Conservation (phyloP, 2,329 filamentous ascomycete species). For the Trichoderma sp. region DNA sequence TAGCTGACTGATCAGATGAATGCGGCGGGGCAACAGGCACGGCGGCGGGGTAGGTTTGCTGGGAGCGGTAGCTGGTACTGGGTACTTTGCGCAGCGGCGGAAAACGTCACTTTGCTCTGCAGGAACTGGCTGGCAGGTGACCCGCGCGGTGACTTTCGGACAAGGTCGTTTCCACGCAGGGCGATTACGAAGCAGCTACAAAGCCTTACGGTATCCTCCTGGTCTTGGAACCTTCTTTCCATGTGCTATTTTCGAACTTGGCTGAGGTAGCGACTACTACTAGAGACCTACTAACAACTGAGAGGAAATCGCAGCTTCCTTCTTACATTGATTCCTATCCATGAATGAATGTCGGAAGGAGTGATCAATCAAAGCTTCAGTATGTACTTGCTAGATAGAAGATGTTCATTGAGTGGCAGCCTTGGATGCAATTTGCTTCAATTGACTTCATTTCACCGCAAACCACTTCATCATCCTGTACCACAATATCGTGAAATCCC, state of each 20-base stretch:
- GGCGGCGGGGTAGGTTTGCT: background rate
- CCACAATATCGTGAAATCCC: background rate
- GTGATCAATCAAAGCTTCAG: background rate
- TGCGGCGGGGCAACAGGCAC: background rate
- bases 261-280: background rate
- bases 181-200: constrained; percentile 11
- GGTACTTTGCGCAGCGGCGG: background rate
- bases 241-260: background rate
- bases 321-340: background rate
- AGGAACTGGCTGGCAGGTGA: constrained; percentile 15
- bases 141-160: background rate
- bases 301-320: background rate
- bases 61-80: background rate
- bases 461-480: background rate
- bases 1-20: background rate
- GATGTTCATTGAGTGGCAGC: background rate
- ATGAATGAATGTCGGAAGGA: background rate
- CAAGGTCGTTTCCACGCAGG: background rate
- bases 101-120: constrained; percentile 18
- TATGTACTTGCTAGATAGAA: background rate
- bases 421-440: background rate
- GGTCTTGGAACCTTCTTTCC: background rate
- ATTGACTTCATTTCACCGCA: background rate
- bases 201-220: background rate
- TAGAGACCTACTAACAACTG: background rate